These are phyloP conservation scores for Verbascum thapsus DNA, from an alignment of 257 asterid species.

Conservation along the genomic window DNA sequence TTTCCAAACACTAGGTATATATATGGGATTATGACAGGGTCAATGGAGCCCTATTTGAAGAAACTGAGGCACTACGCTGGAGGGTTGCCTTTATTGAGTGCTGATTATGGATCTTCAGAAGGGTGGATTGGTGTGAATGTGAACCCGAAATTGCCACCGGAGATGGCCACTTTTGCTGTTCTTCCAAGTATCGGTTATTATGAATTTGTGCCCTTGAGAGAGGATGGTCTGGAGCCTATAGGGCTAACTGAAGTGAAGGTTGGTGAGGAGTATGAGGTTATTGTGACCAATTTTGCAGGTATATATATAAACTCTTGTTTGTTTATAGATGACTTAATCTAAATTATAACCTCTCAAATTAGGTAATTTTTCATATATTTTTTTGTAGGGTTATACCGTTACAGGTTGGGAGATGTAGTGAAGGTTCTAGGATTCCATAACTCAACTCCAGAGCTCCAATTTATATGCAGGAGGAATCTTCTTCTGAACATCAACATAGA, in stretches of 20 bases:
- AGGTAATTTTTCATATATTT: too few species aligned
- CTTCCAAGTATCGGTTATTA: slow-evolving; percentile 72
- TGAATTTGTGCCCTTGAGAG: slow-evolving; percentile 62
- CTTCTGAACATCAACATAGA: slow-evolving; percentile 64
- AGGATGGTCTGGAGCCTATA: slow-evolving; percentile 37
- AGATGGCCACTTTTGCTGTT: slow-evolving; percentile 58
- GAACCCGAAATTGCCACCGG: slow-evolving; percentile 67
- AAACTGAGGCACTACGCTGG: slow-evolving; percentile 80
- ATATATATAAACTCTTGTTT: slow-evolving; percentile 11
- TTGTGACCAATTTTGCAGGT: slow-evolving; percentile 80
- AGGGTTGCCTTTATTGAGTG: slow-evolving; percentile 67
- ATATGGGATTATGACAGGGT: slow-evolving; percentile 87
- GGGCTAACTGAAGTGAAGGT: slow-evolving; percentile 71
- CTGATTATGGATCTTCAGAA: slow-evolving; percentile 88
- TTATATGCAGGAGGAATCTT: slow-evolving; percentile 60
- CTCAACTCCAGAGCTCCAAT: slow-evolving; percentile 69
- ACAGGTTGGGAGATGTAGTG: slow-evolving; percentile 66
- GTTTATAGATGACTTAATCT: not conserved
- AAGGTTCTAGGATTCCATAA: slow-evolving; percentile 69
- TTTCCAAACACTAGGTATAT: slow-evolving; percentile 72
- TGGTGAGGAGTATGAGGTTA: slow-evolving; percentile 77
- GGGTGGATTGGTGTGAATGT: slow-evolving; percentile 89
- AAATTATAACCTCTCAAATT: too few species aligned
- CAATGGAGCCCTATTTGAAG: slow-evolving; percentile 76
- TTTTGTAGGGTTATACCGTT: slow-evolving; percentile 66